Conservation (phyloP, 2,329 filamentous ascomycete species). For the Fusarium cicatricum region DNA sequence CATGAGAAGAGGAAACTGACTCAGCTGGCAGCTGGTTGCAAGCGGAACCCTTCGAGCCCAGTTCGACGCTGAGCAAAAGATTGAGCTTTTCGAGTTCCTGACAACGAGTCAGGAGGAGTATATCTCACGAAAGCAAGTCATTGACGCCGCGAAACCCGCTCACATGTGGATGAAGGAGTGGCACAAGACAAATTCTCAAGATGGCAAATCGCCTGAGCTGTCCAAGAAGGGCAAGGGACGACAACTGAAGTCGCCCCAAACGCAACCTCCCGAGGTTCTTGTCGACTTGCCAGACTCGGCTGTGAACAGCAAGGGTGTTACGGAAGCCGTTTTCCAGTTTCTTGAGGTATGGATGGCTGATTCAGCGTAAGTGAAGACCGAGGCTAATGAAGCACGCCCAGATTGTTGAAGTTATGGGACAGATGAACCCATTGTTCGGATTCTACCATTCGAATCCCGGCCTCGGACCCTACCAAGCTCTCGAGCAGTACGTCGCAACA, state of each 20-base stretch:
- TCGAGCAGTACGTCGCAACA: conserved; percentile 66
- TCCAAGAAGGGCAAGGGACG: conserved; percentile 71
- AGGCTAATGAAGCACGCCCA: conserved; percentile 45
- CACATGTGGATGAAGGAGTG: conserved; percentile 74
- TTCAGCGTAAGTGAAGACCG: conserved; percentile 28
- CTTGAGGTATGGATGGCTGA: conserved; percentile 61
- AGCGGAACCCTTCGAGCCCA: conserved; percentile 80
- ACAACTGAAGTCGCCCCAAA: conserved; percentile 66
- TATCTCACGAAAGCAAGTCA: conserved; percentile 72
- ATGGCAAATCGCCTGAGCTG: conserved; percentile 71
- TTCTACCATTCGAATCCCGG: conserved; percentile 64
- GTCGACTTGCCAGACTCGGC: conserved; percentile 67
- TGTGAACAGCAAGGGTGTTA: conserved; percentile 68
- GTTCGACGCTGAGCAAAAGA: conserved; percentile 80
- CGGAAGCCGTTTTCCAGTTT: conserved; percentile 68
- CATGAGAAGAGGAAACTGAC: conserved; percentile 38
- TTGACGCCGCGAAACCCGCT: conserved; percentile 67
- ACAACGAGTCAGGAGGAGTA: conserved; percentile 83
- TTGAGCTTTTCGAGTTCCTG: conserved; percentile 86
- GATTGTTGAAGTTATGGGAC: conserved; percentile 72
- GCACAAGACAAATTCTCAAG: conserved; percentile 65
- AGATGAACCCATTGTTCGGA: conserved; percentile 70
- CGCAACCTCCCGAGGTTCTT: conserved; percentile 63
- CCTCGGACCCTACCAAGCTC: conserved; percentile 64
- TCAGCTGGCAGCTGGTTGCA: conserved; percentile 70